Base-by-base conservation (phyloP, 2,329 filamentous ascomycete species). In the Neonectria neomacrospora region DNA sequence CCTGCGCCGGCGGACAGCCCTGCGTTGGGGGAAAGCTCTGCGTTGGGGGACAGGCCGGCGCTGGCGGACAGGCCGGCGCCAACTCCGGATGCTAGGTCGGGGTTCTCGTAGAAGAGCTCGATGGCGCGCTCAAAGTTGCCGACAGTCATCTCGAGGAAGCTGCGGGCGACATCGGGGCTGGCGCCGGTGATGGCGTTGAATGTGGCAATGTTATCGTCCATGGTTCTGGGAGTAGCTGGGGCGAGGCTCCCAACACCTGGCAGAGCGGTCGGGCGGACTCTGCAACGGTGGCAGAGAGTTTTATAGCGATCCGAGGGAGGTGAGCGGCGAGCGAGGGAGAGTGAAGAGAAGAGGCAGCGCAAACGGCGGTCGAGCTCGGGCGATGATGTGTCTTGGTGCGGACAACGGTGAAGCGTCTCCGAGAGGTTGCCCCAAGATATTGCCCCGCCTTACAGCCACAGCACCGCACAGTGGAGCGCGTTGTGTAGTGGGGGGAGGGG, bases 81-180 rank as follows among this genome's bases (percentile, higher is more conserved):
- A 7, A 79, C 70, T 3, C 76, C 76, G 20, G 75, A 76, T n/a
- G 77, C 75, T 7, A 90, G 87, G 51, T 95, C 94, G 45, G 91
- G 92, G 76, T 91, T 96, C 75, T 96, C 93, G 78, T 93, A 98
- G 81, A 90, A 99, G 12, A 98, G 88, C 74, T 93, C 89, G 72
- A 97, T 90, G 26, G 96, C 96, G 74, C 95, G 91, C 78, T 93
- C 89, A 54, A 95, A 83, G 75, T 97, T 91, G 73, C 90, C 90
- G 71, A 93, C 91, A n/a, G 94, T 90, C 75, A 99, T 86, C 71
- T 91, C 87, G 51, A 98, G 86, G 78, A 96, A 97, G 70, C 92
- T 91, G 65, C 88, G 87, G 30, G 95, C 96, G 67, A 94, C 88
- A 68, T 90, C 85, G 28, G 90, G 85, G 65, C 85, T 88, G 63